A percentile compares a stretch with the other conserved stretches of the same genome.
phyloP scores from a whole-genome alignment of 768 basidiomycete genomes.

The Russula griseocarnosa region DNA sequence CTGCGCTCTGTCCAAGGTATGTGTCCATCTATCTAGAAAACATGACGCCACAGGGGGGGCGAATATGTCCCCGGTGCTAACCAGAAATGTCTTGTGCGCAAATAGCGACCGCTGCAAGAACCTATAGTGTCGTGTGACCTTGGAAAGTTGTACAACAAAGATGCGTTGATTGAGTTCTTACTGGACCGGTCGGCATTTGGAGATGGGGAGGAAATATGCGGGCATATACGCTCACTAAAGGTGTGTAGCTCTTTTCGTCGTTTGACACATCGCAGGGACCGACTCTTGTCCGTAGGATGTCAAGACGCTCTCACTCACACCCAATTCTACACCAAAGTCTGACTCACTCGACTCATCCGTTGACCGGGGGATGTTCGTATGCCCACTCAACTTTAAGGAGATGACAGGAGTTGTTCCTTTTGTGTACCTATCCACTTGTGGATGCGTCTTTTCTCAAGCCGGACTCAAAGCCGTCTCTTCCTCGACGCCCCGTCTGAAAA shows the following conservation, averaged over 20 bases:
- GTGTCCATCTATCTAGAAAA: constrained; percentile 24
- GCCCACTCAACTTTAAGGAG: constrained; percentile 88
- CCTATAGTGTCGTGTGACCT: constrained; percentile 90
- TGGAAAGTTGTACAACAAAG: constrained; percentile 96
- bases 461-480: constrained; percentile 67
- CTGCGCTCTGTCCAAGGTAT: constrained; percentile 92
- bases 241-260: constrained; percentile 42
- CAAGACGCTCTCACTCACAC: constrained; percentile 74
- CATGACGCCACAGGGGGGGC: not conserved
- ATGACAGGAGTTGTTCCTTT: constrained; percentile 92
- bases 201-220: constrained; percentile 91
- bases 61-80: not conserved
- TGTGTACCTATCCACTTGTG: constrained; percentile 80
- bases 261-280: not conserved
- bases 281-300: constrained; percentile 60
- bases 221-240: constrained; percentile 87
- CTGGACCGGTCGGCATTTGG: constrained; percentile 80
- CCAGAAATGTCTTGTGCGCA: not conserved
- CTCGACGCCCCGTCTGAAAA: constrained; percentile 35
- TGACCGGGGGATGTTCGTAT: constrained; percentile 76
- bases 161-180: constrained; percentile 86
- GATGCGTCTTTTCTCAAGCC: constrained; percentile 86
- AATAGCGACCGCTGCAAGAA: constrained; percentile 74
- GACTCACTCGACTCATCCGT: constrained; percentile 40
- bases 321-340: constrained; percentile 51